Base-by-base conservation (phyloP, 257 asterid species). In the Solanum lycopersicoides region DNA sequence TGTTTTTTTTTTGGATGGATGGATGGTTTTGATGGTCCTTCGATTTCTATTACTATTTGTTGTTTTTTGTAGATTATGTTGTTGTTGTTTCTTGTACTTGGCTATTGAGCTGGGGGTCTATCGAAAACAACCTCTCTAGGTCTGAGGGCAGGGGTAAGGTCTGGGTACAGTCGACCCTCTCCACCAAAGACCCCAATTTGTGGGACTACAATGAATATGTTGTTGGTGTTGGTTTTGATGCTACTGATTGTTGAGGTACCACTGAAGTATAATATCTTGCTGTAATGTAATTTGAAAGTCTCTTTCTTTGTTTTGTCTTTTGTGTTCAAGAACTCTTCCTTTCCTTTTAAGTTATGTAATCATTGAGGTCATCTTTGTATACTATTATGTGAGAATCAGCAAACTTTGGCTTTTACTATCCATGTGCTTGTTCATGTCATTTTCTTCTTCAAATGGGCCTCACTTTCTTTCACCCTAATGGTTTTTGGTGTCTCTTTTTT, bases 321-420 rank as follows among this genome's bases (percentile, higher is more conserved):
- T 63, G 6, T 74, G 84, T 72, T 47, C 30, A 50, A 82, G 84
- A 82, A 3, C 10, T 32, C 69, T 35, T 85, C 23, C 21, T 73
- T 16, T 82, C 86, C 75, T 66, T 87, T 87, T 75, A 65, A 59
- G 75, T 77, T 89, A 72, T 53, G 83, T 37, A 77, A 89, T 87
- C 74, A 65, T 82, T 83, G 77, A 80, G 86, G 86, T 56, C 87
- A 72, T 85, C 86, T 68, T 63, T 72, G 56, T 9, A 45, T 32
- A 45, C 74, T 32, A 44, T 39, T 59, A 37, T 37, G 83, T 44
- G 85, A 73, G 86, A 86, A 71, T 89, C 86, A 86, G 59, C 28
- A 82, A 65, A 30, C 23, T 82, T 89, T 88, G 86, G 66, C 88
- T n/a, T 86, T 72, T 41, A 56, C 39, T n/a, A 68, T 53, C 65